These are phyloP conservation scores for Jackrogersella multiformis DNA, from an alignment of 495 filamentous ascomycete genomes.

Conservation along the genomic window DNA sequence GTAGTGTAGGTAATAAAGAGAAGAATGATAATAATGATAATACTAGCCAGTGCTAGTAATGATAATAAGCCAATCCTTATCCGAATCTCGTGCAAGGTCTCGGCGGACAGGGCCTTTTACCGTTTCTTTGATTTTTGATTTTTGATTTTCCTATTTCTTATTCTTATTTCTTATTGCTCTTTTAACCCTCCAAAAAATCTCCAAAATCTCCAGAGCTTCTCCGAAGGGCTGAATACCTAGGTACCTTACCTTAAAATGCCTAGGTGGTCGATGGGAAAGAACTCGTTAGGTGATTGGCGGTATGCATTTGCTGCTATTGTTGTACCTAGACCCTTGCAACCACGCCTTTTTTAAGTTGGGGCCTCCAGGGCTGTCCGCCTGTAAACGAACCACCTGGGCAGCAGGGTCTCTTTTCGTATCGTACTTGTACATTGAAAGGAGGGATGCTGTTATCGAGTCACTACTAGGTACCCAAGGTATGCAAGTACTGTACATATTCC, in stretches of 20 bases:
- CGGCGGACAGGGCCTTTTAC: slow-evolving; percentile 27
- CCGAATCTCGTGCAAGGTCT: slow-evolving; percentile 21
- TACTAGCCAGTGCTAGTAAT: no score
- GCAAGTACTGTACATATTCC: no score
- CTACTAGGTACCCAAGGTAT: no score
- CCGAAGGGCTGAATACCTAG: slow-evolving; percentile 41
- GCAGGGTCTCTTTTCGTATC: background rate
- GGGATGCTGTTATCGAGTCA: no score
- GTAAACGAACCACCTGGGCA: no score
- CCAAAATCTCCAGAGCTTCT: slow-evolving; percentile 15
- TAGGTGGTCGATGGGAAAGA: slow-evolving; percentile 6
- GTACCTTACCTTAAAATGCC: no score
- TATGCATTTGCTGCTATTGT: slow-evolving; percentile 28
- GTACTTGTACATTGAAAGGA: background rate
- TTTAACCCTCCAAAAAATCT: slow-evolving; percentile 11
- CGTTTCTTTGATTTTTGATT: slow-evolving; percentile 10
- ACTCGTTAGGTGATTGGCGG: slow-evolving; percentile 31
- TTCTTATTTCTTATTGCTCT: no score
- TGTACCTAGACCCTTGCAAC: slow-evolving; percentile 33
- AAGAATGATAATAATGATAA: slow-evolving; percentile 12
- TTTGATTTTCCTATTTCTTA: background rate
- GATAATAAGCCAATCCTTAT: slow-evolving; percentile 17
- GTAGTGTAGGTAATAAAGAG: slow-evolving; percentile 13
- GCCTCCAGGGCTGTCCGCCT: no score
- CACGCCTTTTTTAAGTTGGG: slow-evolving; percentile 15